Evolutionary conservation across 139 green algal genomes (phyloP).

Genomic region (Chloropicon primus): DNA sequence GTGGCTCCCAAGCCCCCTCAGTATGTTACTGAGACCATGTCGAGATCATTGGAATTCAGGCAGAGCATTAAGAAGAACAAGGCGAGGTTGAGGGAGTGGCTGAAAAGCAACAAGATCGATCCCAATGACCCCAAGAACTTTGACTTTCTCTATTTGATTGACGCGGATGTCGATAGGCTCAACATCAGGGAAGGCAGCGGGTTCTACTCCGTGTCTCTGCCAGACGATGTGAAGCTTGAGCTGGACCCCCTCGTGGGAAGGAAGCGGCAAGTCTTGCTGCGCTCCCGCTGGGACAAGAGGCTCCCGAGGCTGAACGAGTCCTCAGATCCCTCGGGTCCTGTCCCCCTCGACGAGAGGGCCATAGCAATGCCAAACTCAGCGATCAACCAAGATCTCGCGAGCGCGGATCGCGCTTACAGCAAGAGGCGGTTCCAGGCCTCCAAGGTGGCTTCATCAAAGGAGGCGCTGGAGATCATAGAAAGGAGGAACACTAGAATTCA

Average conservation of each 20-base stretch:
- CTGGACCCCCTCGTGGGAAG: background rate
- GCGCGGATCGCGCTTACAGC: background rate
- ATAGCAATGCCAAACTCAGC: background rate
- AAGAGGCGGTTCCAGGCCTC: background rate
- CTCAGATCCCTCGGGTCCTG: background rate
- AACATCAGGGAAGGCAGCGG: background rate
- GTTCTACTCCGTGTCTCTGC: background rate
- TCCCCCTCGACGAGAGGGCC: background rate
- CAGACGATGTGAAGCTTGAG: background rate
- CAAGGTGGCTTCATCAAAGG: background rate
- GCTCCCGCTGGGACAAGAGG: background rate
- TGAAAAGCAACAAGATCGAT: background rate
- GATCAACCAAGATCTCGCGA: background rate
- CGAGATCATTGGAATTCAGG: background rate
- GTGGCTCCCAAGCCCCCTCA: background rate
- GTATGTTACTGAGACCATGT: background rate
- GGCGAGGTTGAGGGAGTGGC: background rate
- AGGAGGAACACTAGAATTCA: background rate
- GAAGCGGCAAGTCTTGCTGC: background rate
- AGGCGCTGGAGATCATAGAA: background rate
- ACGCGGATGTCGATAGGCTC: background rate
- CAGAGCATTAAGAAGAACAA: background rate
- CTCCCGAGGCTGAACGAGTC: background rate
- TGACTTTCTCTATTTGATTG: background rate
- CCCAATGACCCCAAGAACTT: background rate